Conservation (phyloP, 805 yeast species). For the Zygoascus bituminiphila region DNA sequence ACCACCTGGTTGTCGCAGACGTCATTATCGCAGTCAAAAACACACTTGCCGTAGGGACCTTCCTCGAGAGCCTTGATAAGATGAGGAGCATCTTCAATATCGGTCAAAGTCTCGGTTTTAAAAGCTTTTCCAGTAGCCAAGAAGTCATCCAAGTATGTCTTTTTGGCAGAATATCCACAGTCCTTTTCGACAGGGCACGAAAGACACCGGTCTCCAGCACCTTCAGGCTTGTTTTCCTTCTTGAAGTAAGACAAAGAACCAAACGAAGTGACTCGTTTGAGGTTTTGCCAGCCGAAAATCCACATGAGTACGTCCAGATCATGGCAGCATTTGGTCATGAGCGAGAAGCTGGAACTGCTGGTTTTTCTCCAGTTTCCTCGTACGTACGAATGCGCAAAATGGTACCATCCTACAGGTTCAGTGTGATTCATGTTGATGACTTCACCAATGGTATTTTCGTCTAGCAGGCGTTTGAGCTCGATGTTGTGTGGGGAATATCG, state of each 20-base stretch:
- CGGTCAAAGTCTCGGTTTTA: constrained; percentile 16
- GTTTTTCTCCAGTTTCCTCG: constrained; percentile 23
- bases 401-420: constrained; percentile 24
- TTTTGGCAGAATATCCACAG: constrained; percentile 21
- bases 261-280: constrained; percentile 18
- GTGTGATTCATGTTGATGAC: constrained; percentile 23
- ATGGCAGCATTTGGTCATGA: constrained; percentile 26
- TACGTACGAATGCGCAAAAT: constrained; percentile 24
- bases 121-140: constrained; percentile 11
- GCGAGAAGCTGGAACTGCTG: constrained; percentile 18
- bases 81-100: constrained; percentile 18
- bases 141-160: constrained; percentile 16
- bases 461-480: constrained; percentile 18
- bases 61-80: constrained; percentile 15
- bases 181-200: constrained; percentile 15
- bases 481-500: constrained; percentile 23
- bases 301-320: constrained; percentile 23
- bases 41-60: constrained; percentile 22
- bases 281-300: constrained; percentile 19
- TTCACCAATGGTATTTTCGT: constrained; percentile 18
- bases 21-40: constrained; percentile 21
- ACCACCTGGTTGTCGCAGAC: constrained; percentile 23
- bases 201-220: constrained; percentile 17
- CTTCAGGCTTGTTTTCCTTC: constrained; percentile 18
- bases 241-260: constrained; percentile 19